These are phyloP conservation scores for Centaurea solstitialis DNA, from an alignment of 129 eudicot species.

Conservation along the genomic window DNA sequence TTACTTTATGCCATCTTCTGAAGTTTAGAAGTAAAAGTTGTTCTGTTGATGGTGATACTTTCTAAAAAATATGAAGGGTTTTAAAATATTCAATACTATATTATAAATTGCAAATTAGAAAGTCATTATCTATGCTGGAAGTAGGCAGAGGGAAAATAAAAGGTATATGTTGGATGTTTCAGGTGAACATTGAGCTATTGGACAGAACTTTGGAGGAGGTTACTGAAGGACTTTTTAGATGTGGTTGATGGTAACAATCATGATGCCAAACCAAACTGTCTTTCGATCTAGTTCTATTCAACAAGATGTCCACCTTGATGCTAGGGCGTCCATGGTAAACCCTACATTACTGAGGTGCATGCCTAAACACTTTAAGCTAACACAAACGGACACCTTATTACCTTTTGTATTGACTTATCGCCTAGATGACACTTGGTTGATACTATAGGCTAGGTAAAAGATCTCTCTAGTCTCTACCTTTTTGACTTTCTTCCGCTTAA, in stretches of 20 bases:
- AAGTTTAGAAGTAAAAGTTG: not conserved
- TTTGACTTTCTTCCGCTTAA: not conserved
- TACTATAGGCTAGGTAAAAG: not conserved
- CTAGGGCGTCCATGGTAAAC: not conserved
- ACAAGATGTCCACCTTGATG: not conserved
- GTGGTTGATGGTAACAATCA: not conserved
- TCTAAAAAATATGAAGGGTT: conserved; percentile 6
- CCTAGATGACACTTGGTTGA: not conserved
- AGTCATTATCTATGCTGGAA: conserved; percentile 8
- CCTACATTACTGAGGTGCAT: not conserved
- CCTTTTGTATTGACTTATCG: not conserved
- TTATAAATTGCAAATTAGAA: not conserved
- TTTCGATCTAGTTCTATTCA: not conserved
- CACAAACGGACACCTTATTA: not conserved
- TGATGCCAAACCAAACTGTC: not conserved
- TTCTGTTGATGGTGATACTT: conserved; percentile 3
- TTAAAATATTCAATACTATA: not conserved
- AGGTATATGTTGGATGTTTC: not conserved
- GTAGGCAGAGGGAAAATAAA: conserved; percentile 10
- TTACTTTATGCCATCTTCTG: not conserved
- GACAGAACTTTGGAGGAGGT: not conserved
- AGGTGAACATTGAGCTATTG: not conserved
- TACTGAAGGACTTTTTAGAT: not conserved
- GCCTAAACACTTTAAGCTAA: not conserved
- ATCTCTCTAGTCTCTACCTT: not conserved